Conservation (phyloP, 2,329 filamentous ascomycete genomes). For the Venturia oleaginea region DNA sequence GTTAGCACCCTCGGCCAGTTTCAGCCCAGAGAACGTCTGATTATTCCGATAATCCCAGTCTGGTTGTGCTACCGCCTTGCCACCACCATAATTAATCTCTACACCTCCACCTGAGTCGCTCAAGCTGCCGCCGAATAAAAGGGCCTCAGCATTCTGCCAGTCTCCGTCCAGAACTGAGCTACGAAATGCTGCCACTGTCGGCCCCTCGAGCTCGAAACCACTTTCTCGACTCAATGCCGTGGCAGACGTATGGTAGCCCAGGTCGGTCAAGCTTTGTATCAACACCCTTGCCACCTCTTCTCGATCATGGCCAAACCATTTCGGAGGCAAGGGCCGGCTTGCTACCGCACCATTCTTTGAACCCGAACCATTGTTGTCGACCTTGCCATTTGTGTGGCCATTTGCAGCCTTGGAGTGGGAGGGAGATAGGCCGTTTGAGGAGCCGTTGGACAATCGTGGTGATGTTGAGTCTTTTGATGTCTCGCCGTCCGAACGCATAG, state of each 20-base stretch:
- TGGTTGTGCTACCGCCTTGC: conserved; percentile 11
- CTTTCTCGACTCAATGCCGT: conserved; percentile 68
- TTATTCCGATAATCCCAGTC: neutral
- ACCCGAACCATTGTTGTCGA: conserved; percentile 34
- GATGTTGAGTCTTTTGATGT: conserved; percentile 30
- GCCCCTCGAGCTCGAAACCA: conserved; percentile 77
- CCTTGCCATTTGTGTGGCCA: conserved; percentile 29
- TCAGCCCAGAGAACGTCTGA: conserved; percentile 43
- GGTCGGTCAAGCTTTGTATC: conserved; percentile 80
- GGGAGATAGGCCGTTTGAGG: conserved; percentile 26
- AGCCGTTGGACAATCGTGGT: conserved; percentile 30
- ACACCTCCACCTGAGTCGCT: conserved; percentile 38
- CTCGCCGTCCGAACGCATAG: conserved; percentile 36
- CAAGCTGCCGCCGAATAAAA: conserved; percentile 52
- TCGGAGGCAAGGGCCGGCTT: conserved; percentile 7
- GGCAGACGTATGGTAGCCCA: conserved; percentile 77
- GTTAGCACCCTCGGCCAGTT: conserved; percentile 67
- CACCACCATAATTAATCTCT: conserved; percentile 22
- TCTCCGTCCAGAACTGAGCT: conserved; percentile 68
- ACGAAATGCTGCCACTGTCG: conserved; percentile 77
- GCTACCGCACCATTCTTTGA: conserved; percentile 10
- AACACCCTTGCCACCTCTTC: conserved; percentile 89
- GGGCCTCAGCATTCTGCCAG: conserved; percentile 76
- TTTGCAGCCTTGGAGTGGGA: conserved; percentile 29
- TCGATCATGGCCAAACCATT: conserved; percentile 60